These are phyloP conservation scores for Naganishia vaughanmartiniae DNA, from an alignment of 768 basidiomycete species.

Conservation along the genomic window DNA sequence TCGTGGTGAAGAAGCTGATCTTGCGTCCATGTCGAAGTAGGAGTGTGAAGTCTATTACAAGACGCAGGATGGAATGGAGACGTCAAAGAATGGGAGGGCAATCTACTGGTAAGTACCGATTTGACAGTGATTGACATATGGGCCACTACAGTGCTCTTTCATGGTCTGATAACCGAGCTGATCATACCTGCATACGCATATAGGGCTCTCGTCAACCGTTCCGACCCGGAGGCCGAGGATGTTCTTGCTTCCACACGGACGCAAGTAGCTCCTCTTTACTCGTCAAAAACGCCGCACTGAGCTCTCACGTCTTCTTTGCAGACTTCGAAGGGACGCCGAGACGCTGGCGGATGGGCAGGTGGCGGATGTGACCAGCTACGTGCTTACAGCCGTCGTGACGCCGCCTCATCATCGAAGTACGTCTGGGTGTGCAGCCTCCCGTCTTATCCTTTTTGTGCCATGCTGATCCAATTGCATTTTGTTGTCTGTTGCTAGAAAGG, in stretches of 20 bases:
- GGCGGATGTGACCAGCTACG: slow-evolving; percentile 4
- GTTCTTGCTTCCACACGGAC: slow-evolving; percentile 23
- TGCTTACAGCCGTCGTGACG: slow-evolving; percentile 19
- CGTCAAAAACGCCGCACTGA: neutral
- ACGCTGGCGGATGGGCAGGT: neutral
- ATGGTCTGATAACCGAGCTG: neutral
- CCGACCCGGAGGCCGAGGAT: neutral
- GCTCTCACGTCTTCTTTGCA: neutral
- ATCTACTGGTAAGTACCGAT: neutral
- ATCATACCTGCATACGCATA: neutral
- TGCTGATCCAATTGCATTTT: neutral
- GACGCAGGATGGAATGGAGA: neutral
- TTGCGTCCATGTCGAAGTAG: no score
- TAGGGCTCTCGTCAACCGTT: slow-evolving; percentile 15
- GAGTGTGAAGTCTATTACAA: neutral
- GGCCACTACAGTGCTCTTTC: no score
- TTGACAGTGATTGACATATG: no score
- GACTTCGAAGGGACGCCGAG: slow-evolving; percentile 18
- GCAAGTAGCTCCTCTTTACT: neutral
- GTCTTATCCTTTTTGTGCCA: neutral
- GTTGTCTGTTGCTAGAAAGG: neutral
- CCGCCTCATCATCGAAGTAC: slow-evolving; percentile 22
- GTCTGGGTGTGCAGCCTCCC: neutral
- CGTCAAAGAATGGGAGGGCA: neutral
- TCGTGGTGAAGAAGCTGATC: no score